These are phyloP conservation scores for Bretschneidera sinensis DNA, from an alignment of 345 rosid genomes.

Conservation along the genomic window DNA sequence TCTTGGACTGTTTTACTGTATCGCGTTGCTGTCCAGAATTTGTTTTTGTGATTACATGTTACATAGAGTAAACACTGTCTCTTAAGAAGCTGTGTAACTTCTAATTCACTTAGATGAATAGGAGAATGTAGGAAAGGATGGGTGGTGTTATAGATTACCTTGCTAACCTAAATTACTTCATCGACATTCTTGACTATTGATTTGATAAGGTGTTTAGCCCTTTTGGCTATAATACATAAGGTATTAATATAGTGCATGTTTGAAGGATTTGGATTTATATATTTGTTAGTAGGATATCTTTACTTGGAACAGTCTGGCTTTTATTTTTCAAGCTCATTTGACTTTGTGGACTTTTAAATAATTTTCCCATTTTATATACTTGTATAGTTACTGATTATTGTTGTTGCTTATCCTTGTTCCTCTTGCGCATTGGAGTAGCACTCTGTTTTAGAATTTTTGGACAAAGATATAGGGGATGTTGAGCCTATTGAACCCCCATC, in stretches of 20 bases:
- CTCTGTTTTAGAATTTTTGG: slow-evolving; percentile 68
- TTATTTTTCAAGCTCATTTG: neutral
- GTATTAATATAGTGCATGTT: neutral
- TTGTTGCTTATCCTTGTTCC: neutral
- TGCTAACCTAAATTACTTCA: too few species aligned
- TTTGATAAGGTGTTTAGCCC: too few species aligned
- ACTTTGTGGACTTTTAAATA: neutral
- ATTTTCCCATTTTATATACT: neutral
- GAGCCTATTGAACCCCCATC: slow-evolving; percentile 45
- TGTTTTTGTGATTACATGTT: neutral
- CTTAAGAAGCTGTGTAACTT: too few species aligned
- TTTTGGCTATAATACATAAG: neutral
- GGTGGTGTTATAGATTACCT: too few species aligned
- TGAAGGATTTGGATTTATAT: neutral
- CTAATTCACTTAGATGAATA: too few species aligned
- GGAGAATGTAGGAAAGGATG: too few species aligned
- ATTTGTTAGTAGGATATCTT: neutral
- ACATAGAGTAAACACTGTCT: too few species aligned
- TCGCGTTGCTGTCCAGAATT: too few species aligned
- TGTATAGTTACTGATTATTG: too few species aligned
- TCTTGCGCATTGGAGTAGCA: slow-evolving; percentile 50
- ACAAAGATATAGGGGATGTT: slow-evolving; percentile 33
- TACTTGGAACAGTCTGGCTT: neutral
- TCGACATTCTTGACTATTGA: too few species aligned
- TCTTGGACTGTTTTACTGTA: neutral